Conservation (phyloP, 2,329 filamentous ascomycete genomes). For the Pyrenophora teres region DNA sequence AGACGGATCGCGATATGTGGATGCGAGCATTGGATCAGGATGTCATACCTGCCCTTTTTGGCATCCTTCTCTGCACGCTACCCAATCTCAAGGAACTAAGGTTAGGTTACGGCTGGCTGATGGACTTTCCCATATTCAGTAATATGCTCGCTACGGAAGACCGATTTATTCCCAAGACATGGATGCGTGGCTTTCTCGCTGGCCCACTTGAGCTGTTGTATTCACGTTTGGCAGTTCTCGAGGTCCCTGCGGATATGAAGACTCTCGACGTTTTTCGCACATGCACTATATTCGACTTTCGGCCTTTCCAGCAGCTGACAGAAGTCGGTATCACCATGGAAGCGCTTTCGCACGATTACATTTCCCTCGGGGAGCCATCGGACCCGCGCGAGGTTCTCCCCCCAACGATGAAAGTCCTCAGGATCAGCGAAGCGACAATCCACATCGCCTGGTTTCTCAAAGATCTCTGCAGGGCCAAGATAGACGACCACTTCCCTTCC, state of each 20-base stretch:
- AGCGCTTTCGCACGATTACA: neutral
- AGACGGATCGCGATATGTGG: conserved; percentile 3
- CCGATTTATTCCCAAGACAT: neutral
- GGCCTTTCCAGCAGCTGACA: conserved; percentile 10
- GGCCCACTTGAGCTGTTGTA: neutral
- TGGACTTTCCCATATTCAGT: conserved; percentile 23
- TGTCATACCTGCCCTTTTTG: conserved; percentile 14
- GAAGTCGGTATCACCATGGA: conserved; percentile 20
- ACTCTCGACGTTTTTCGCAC: neutral
- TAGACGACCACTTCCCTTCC: neutral
- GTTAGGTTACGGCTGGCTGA: conserved; percentile 17
- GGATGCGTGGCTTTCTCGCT: conserved; percentile 5
- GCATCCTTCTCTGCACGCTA: conserved; percentile 11
- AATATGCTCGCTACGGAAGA: neutral
- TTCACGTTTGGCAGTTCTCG: conserved; percentile 9
- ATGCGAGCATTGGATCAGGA: conserved; percentile 3
- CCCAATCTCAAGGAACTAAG: conserved; percentile 18
- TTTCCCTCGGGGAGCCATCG: neutral
- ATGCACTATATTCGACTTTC: conserved; percentile 10
- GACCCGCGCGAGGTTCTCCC: conserved; percentile 17
- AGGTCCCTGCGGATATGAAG: conserved; percentile 16
- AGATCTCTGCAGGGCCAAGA: conserved; percentile 14
- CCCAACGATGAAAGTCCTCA: conserved; percentile 14
- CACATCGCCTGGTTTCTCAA: conserved; percentile 9
- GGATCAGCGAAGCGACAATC: conserved; percentile 18